Conservation (phyloP, 2,329 filamentous ascomycete genomes). For the Cercospora janseana region DNA sequence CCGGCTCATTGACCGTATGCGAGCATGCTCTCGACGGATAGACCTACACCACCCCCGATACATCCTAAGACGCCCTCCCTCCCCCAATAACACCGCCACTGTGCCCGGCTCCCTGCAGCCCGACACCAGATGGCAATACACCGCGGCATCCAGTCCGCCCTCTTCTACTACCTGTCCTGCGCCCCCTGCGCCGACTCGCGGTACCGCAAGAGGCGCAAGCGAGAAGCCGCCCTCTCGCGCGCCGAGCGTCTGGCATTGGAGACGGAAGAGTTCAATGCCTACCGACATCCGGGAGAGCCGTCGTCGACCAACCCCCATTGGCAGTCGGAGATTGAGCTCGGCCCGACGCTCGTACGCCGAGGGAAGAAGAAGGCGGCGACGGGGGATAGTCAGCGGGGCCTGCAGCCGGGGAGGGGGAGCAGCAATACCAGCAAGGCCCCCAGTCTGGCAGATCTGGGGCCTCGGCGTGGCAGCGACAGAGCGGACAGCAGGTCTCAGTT, state of each 20-base stretch:
- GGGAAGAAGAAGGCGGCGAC: conserved; percentile 46
- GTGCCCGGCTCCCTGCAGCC: not conserved
- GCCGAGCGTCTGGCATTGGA: conserved; percentile 58
- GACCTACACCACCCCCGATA: conserved; percentile 7
- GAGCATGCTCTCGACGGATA: conserved; percentile 10
- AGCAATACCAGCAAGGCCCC: conserved; percentile 44
- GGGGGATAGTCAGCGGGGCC: conserved; percentile 20
- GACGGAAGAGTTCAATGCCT: conserved; percentile 64
- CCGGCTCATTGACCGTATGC: conserved; percentile 1
- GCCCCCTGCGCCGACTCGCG: conserved; percentile 72
- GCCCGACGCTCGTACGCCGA: conserved; percentile 57
- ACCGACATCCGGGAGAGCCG: conserved; percentile 71
- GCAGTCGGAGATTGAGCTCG: conserved; percentile 80
- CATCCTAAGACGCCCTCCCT: not conserved
- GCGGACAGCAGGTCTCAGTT: conserved; percentile 65
- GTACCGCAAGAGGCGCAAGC: conserved; percentile 67
- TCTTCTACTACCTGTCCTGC: conserved; percentile 76
- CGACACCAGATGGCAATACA: conserved; percentile 34
- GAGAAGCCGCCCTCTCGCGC: conserved; percentile 54
- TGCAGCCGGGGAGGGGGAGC: conserved; percentile 43
- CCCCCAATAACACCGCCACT: too few species aligned
- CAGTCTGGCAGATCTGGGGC: conserved; percentile 28
- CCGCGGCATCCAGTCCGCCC: conserved; percentile 65
- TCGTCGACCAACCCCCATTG: conserved; percentile 88
- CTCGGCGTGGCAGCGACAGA: conserved; percentile 31